A percentile compares a stretch with the other conserved stretches of the same genome.
phyloP scores from a whole-genome alignment of 2,329 filamentous ascomycete species.

The Neoscytalidium dimidiatum region DNA sequence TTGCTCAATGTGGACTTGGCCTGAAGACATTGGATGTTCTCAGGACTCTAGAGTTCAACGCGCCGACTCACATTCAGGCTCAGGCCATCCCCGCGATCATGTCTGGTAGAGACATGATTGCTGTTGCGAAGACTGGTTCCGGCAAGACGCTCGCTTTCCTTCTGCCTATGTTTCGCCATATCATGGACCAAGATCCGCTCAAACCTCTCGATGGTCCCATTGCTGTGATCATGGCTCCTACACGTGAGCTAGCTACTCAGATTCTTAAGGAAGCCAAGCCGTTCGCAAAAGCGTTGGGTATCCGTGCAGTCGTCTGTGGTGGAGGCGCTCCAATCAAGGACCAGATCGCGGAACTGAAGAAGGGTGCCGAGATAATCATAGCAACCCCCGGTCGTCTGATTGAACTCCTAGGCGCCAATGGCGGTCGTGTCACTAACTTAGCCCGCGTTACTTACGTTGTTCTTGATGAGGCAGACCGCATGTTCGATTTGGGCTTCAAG shows the following conservation, averaged over 20 bases:
- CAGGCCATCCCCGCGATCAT: conserved; percentile 94
- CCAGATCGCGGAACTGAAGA: conserved; percentile 94
- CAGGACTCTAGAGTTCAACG: conserved; percentile 77
- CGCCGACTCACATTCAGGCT: conserved; percentile 90
- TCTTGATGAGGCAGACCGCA: conserved; percentile 94
- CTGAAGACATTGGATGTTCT: conserved; percentile 86
- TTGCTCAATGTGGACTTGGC: conserved; percentile 91
- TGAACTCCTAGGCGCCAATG: conserved; percentile 89
- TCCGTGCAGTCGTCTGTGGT: conserved; percentile 89
- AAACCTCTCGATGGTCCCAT: conserved; percentile 86
- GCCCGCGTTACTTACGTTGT: conserved; percentile 90
- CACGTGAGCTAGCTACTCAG: conserved; percentile 88
- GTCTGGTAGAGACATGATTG: conserved; percentile 93
- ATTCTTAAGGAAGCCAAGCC: conserved; percentile 95
- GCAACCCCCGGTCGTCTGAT: conserved; percentile 93
- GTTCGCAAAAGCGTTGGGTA: conserved; percentile 81
- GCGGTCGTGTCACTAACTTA: conserved; percentile 90
- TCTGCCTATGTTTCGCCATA: conserved; percentile 96
- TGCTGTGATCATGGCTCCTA: conserved; percentile 88
- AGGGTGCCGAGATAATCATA: conserved; percentile 91
- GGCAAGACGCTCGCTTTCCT: conserved; percentile 97
- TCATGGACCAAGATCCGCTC: conserved; percentile 85
- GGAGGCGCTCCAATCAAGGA: conserved; percentile 96
- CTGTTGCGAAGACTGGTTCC: conserved; percentile 95
- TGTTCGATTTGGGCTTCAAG: conserved; percentile 99